Evolutionary conservation across 108 stramenopile species (phyloP).

Genomic region (Discostella stelligeroides): DNA sequence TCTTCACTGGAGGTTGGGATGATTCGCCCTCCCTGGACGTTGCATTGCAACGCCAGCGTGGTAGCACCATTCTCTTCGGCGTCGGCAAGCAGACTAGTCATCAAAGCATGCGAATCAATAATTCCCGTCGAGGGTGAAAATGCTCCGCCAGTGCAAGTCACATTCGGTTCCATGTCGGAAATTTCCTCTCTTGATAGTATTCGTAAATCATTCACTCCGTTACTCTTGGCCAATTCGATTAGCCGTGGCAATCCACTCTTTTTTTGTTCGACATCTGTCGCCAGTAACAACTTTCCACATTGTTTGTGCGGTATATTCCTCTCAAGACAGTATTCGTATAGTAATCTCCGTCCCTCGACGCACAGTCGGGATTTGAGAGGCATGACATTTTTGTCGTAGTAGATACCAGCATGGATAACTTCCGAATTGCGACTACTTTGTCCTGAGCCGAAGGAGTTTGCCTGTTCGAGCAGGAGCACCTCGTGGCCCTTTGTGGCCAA

Average conservation of each 20-base stretch:
- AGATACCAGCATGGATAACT: slow-evolving; percentile 90
- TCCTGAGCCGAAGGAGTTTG: slow-evolving; percentile 52
- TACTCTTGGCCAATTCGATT: slow-evolving; percentile 42
- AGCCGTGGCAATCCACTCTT: slow-evolving; percentile 34
- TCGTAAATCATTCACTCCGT: slow-evolving; percentile 69
- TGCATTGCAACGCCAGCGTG: slow-evolving; percentile 51
- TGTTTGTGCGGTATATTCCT: slow-evolving; percentile 52
- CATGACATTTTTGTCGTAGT: slow-evolving; percentile 53
- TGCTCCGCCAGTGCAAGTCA: slow-evolving; percentile 62
- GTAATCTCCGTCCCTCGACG: slow-evolving; percentile 66
- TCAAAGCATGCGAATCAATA: slow-evolving; percentile 74
- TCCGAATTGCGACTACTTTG: slow-evolving; percentile 84
- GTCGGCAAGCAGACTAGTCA: slow-evolving; percentile 68
- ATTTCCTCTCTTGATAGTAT: slow-evolving; percentile 66
- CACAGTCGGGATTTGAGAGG: slow-evolving; percentile 81
- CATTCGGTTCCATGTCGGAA: slow-evolving; percentile 62
- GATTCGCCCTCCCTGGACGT: slow-evolving; percentile 53
- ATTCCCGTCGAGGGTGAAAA: slow-evolving; percentile 85
- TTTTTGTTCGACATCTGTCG: slow-evolving; percentile 56
- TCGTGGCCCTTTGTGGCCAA: slow-evolving; percentile 67
- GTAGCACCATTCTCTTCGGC: slow-evolving; percentile 72
- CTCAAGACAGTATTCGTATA: slow-evolving; percentile 76
- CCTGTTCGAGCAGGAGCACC: slow-evolving; percentile 74
- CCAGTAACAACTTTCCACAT: slow-evolving; percentile 83
- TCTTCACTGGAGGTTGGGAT: slow-evolving; percentile 5